Percentiles rank a stretch among this genome's conserved stretches.
phyloP scores from a whole-genome alignment of 306 rosid species.

The Cicer judaicum region DNA sequence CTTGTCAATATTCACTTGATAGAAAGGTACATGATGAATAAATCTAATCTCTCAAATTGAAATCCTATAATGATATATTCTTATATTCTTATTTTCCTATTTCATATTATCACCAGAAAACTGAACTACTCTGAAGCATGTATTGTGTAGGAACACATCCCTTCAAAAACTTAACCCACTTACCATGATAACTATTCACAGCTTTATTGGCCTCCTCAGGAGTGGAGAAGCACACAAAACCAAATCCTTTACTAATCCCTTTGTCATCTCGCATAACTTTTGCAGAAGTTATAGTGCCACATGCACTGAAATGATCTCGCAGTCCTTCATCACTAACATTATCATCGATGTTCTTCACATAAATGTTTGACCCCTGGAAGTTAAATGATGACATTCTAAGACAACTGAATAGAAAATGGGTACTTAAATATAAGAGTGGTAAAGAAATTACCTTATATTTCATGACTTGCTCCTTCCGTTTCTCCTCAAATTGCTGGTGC shows the following conservation, averaged over 20 bases:
- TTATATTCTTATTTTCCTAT: slow-evolving; percentile 27
- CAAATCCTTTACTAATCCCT: slow-evolving; percentile 87
- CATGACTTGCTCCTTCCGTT: slow-evolving; percentile 73
- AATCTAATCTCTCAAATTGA: slow-evolving; percentile 23
- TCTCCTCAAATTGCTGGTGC: slow-evolving; percentile 72
- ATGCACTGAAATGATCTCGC: slow-evolving; percentile 62
- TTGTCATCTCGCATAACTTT: slow-evolving; percentile 79
- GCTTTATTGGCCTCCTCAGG: slow-evolving; percentile 91
- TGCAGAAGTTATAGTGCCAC: slow-evolving; percentile 85
- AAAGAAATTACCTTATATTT: slow-evolving; percentile 61
- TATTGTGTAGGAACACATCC: not conserved
- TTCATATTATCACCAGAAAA: slow-evolving; percentile 24
- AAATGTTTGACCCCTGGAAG: slow-evolving; percentile 77
- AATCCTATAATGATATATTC: slow-evolving; percentile 10
- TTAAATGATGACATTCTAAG: slow-evolving; percentile 37
- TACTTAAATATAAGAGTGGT: slow-evolving; percentile 15
- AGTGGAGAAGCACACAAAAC: slow-evolving; percentile 86
- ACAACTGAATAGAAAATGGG: slow-evolving; percentile 21
- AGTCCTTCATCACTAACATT: slow-evolving; percentile 71
- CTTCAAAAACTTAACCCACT: slow-evolving; percentile 34
- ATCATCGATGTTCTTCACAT: slow-evolving; percentile 89
- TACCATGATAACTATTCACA: slow-evolving; percentile 81
- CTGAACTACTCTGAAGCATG: slow-evolving; percentile 8
- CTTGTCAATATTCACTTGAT: slow-evolving; percentile 10
- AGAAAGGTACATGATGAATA: not conserved